A percentile compares a stretch with the other conserved stretches of the same genome.
phyloP scores from a whole-genome alignment of 345 rosid genomes.

The Citrus unshiu region DNA sequence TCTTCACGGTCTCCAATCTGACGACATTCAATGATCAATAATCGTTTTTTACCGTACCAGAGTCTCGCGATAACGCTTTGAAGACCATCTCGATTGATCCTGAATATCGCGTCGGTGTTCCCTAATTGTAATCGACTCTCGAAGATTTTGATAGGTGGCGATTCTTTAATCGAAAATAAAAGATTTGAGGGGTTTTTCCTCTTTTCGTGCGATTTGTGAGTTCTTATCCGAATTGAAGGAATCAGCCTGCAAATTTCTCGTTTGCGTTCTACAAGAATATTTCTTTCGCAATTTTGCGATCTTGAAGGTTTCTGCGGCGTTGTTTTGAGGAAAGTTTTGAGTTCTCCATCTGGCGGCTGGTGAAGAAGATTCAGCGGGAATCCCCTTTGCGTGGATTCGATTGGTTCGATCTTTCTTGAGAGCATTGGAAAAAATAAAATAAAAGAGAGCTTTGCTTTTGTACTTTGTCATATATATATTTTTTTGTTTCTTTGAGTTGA shows the following conservation, averaged over 20 bases:
- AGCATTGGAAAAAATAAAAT: neutral
- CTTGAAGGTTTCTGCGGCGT: neutral
- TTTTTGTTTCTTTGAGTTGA: constrained; percentile 3
- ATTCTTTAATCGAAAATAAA: constrained; percentile 1
- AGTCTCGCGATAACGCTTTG: neutral
- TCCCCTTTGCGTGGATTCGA: neutral
- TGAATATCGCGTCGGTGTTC: neutral
- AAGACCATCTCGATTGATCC: constrained; percentile 3
- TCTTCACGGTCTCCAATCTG: neutral
- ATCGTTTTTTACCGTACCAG: neutral
- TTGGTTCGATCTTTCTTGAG: constrained; percentile 28
- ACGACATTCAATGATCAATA: neutral
- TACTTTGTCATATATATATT: constrained; percentile 10
- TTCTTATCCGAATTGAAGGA: neutral
- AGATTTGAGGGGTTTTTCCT: neutral
- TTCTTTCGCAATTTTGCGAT: neutral
- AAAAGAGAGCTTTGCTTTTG: constrained; percentile 12
- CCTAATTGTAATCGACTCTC: neutral
- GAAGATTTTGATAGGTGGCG: constrained; percentile 1
- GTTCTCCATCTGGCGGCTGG: neutral
- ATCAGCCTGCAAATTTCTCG: constrained; percentile 2
- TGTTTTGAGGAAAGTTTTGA: neutral
- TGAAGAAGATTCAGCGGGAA: neutral
- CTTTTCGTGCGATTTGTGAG: neutral
- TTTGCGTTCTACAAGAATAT: neutral